Evolutionary conservation across 2,329 filamentous ascomycete species (phyloP).

Genomic region (Trichoderma koningiopsis): DNA sequence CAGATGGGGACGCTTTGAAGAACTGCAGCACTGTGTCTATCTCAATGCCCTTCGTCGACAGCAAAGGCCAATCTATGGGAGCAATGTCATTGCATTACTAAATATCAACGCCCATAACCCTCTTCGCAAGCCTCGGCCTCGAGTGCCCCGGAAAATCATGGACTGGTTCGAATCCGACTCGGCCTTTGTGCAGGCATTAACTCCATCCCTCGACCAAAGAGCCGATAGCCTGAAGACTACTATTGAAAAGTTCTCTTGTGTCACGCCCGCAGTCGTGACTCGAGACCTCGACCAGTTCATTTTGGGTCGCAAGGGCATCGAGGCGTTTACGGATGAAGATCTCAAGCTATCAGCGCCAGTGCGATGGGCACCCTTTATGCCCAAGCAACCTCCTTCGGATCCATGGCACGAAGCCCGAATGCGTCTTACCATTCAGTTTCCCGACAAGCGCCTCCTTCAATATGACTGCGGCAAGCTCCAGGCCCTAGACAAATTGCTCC

Average conservation of each 20-base stretch:
- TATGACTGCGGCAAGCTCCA: constrained; percentile 98
- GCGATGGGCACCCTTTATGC: constrained; percentile 58
- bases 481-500: constrained; percentile 80
- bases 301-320: constrained; percentile 61
- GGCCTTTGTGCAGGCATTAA: constrained; percentile 62
- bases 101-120: constrained; percentile 63
- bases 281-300: constrained; percentile 71
- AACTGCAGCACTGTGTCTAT: constrained; percentile 78
- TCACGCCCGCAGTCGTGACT: constrained; percentile 86
- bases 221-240: constrained; percentile 71
- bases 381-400: constrained; percentile 63
- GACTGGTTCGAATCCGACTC: constrained; percentile 77
- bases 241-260: constrained; percentile 86
- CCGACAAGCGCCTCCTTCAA: constrained; percentile 92
- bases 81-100: constrained; percentile 73
- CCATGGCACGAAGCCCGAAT: constrained; percentile 94
- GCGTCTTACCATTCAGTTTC: constrained; percentile 92
- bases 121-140: constrained; percentile 62
- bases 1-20: constrained; percentile 71
- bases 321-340: constrained; percentile 59
- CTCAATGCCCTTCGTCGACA: constrained; percentile 80
- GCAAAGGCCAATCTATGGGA: constrained; percentile 79
- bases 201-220: constrained; percentile 74
- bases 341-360: constrained; percentile 60
- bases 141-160: constrained; percentile 63